Evolutionary conservation across 768 basidiomycete species (phyloP), one percentile per base, ranked within the genome.

Genomic region (Tulasnella sp.): DNA sequence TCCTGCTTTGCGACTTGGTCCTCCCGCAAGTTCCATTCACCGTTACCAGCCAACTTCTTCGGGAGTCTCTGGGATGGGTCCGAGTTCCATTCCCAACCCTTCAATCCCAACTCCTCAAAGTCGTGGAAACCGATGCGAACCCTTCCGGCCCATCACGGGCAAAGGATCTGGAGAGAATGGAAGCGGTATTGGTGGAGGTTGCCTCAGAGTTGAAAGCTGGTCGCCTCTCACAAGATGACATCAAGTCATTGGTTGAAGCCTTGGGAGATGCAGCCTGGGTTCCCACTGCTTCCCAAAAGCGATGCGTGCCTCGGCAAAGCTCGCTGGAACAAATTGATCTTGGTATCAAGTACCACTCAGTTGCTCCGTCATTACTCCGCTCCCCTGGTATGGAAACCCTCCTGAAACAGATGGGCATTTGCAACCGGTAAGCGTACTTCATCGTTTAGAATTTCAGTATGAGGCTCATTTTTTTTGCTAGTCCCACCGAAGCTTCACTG

Each of bases 1-100:
- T 40, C 37, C 31, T 41, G 22, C 77, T 78, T n/a, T 78, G 69
- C 58, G 77, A 78, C 31, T 24, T 50, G 31, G 58, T 78, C 37
- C n/a, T 78, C n/a, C 77, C 77, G 1, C 20, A n/a, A 28, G 20
- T 78, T 18, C 9, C n/a, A 24, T 6, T 54, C 58, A 40, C 42
- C 54, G 54, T 78, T 7, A 20, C 20, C 1, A 54, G 48, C 22
- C 20, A 12, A 6, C 40, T 18, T 3, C 69, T 78, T 34, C 50
- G 77, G 28, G 44, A 78, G 28, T 24, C 9, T 18, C 58, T 78
- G 1, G 69, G 42, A 20, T 78, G 77, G 77, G 12, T 18, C 37
- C 31, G 22, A 46, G 50, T 78, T 31, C 58, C 54, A 3, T 72
- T 78, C n/a, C 12, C 31, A 20, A 64, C 60, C 7, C 60, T 78